These are phyloP conservation scores for Aspergillus flavus DNA, from an alignment of 2,329 filamentous ascomycete genomes.

Conservation along the genomic window DNA sequence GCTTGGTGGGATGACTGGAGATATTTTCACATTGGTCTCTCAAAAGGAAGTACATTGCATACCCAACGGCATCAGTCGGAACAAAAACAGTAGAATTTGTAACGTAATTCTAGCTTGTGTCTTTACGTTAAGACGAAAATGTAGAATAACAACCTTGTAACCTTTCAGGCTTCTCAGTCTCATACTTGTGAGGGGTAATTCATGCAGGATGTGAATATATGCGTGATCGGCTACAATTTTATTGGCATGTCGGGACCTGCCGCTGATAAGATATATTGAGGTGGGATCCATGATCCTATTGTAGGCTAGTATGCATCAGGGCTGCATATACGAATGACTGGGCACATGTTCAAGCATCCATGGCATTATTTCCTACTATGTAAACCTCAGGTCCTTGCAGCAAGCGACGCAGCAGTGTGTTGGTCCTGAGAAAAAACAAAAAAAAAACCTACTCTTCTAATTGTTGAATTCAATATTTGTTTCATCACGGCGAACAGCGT, in stretches of 20 bases:
- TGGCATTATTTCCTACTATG: not conserved
- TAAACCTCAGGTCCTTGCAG: not conserved
- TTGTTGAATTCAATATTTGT: no score
- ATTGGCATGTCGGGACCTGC: not conserved
- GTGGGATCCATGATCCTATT: not conserved
- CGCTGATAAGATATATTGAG: not conserved
- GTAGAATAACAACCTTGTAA: not conserved
- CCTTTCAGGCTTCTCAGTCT: no score
- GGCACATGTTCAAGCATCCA: not conserved
- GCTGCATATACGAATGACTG: not conserved
- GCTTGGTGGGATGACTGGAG: not conserved
- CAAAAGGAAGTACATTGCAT: not conserved
- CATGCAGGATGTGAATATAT: not conserved
- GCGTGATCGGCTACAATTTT: no score
- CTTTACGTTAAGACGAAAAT: not conserved
- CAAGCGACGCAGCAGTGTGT: not conserved
- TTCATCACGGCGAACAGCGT: not conserved
- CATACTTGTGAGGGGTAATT: not conserved
- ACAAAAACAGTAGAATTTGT: not conserved
- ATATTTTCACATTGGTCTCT: not conserved
- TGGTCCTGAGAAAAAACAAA: not conserved
- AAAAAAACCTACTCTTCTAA: not conserved
- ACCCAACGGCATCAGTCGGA: not conserved
- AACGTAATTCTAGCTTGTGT: rapidly evolving
- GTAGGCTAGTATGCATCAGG: not conserved